phyloP scores from a whole-genome alignment of 352 stramenopile species.

The Phytophthora gonapodyides region DNA sequence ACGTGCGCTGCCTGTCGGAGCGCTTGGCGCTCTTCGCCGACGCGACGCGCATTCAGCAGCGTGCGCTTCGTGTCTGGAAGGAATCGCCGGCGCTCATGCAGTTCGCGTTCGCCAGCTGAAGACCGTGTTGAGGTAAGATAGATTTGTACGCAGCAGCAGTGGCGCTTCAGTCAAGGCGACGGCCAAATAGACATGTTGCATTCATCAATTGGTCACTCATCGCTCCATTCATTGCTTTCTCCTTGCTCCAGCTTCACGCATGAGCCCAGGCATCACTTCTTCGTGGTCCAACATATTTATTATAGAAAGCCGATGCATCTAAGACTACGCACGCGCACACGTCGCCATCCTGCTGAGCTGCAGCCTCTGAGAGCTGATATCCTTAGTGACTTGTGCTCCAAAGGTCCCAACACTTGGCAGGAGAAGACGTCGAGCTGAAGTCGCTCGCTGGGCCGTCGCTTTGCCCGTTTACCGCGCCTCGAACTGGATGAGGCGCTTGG shows the following conservation, averaged over 20 bases:
- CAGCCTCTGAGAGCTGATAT: not conserved
- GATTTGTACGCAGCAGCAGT: conserved; percentile 26
- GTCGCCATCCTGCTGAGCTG: not conserved
- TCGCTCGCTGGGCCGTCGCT: conserved; percentile 7
- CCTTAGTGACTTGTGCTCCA: not conserved
- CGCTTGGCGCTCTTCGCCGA: conserved; percentile 57
- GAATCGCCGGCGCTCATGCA: conserved; percentile 60
- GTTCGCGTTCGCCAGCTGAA: conserved; percentile 47
- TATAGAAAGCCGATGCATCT: conserved; percentile 33
- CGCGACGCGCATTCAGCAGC: conserved; percentile 70
- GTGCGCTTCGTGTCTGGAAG: conserved; percentile 68
- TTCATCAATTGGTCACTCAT: conserved; percentile 1
- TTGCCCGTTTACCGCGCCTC: conserved; percentile 77
- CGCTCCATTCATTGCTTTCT: not conserved
- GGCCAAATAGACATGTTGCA: conserved; percentile 32
- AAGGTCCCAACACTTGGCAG: not conserved
- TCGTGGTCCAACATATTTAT: conserved; percentile 37
- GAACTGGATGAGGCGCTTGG: conserved; percentile 94
- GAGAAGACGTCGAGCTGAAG: conserved; percentile 1
- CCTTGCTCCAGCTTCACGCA: not conserved
- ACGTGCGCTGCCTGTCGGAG: conserved; percentile 52
- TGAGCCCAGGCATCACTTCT: not conserved
- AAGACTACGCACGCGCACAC: conserved; percentile 6
- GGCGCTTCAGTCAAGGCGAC: not conserved
- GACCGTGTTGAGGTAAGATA: conserved; percentile 22